These are phyloP conservation scores for Candida nitratophila DNA, from an alignment of 805 yeast species.

Conservation along the genomic window DNA sequence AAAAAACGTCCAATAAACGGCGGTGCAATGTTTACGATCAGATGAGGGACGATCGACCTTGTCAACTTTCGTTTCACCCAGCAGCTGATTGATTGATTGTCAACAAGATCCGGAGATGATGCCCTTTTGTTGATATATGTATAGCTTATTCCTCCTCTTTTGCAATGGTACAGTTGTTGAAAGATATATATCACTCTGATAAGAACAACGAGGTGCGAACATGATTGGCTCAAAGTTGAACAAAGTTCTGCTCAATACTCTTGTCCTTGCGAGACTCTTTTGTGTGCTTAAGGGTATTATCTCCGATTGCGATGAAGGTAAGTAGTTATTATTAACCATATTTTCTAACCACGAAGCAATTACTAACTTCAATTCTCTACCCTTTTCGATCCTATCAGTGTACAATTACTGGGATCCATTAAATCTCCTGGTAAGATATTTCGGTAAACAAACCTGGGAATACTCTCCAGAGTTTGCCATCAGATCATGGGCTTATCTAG, in stretches of 20 bases:
- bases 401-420: constrained; percentile 95
- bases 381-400: constrained; percentile 20
- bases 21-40: too few relatives aligned
- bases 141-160: too few relatives aligned
- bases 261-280: constrained; percentile 24
- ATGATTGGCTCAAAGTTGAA: constrained; percentile 6
- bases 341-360: too few relatives aligned
- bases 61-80: too few relatives aligned
- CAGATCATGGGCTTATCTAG: constrained; percentile 74
- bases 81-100: too few relatives aligned
- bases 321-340: not conserved
- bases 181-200: too few relatives aligned
- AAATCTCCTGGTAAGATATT: constrained; percentile 66
- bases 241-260: constrained; percentile 11
- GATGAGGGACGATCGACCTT: too few relatives aligned
- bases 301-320: constrained; percentile 84
- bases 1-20: too few relatives aligned
- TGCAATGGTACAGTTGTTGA: too few relatives aligned
- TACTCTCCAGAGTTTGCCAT: constrained; percentile 87
- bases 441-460: constrained; percentile 96
- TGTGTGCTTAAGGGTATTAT: constrained; percentile 57
- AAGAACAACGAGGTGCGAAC: too few relatives aligned
- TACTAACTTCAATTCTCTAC: not conserved
- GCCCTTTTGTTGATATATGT: too few relatives aligned
- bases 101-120: too few relatives aligned